phyloP scores from a whole-genome alignment of 129 eudicot species.

The Daucus carota region DH1_v3.0 NC_030382.2:54363001-54363500 shows the following conservation, averaged over 20 bases:
- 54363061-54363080: not conserved
- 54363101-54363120: constrained; percentile 11
- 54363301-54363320: not conserved
- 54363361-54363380: no score
- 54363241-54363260: not conserved
- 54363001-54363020: not conserved
- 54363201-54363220: not conserved
- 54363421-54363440: not conserved
- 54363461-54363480: no score
- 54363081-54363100: not conserved
- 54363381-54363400: no score
- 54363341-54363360: not conserved
- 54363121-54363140: not conserved
- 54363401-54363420: not conserved
- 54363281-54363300: not conserved
- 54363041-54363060: not conserved
- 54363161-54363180: not conserved
- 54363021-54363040: not conserved
- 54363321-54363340: not conserved
- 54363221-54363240: not conserved
- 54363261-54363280: not conserved
- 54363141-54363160: not conserved
- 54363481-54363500: not conserved
- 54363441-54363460: no score
- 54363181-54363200: not conserved